These are phyloP conservation scores for Plasmodium sp. DNA, from an alignment of 169 alveolate species.

Conservation along the genomic window DNA sequence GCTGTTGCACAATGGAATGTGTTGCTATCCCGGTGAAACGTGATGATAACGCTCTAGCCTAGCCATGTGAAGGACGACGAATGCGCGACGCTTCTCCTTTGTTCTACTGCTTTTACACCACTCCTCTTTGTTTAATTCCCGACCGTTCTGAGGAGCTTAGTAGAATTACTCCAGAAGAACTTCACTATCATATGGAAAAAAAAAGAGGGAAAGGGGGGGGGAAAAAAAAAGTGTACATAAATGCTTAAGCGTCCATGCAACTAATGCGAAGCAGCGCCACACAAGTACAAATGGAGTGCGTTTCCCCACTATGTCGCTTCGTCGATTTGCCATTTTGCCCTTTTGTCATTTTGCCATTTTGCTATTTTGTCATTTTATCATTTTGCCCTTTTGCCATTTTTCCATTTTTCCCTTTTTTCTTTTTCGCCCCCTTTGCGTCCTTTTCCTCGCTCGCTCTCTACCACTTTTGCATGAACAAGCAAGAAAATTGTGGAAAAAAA, in stretches of 20 bases:
- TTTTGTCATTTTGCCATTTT: neutral
- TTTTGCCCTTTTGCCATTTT: neutral
- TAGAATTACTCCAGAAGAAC: neutral
- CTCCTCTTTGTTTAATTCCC: neutral
- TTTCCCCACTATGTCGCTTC: neutral
- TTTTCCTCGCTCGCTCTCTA: neutral
- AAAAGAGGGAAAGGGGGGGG: neutral
- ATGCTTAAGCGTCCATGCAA: neutral
- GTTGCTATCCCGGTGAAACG: neutral
- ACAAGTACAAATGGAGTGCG: neutral
- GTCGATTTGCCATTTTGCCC: neutral
- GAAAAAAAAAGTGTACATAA: neutral
- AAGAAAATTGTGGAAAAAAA: neutral
- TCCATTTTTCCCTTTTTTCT: neutral
- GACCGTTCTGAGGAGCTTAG: neutral
- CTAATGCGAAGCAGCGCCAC: neutral
- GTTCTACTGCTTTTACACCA: neutral
- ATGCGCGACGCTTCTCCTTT: neutral
- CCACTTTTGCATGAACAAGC: neutral
- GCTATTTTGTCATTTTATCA: neutral
- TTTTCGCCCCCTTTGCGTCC: neutral
- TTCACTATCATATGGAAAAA: neutral
- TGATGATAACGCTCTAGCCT: neutral
- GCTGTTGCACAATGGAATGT: neutral
- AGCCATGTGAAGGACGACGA: neutral